Evolutionary conservation across 305 asterid genomes (phyloP).

Genomic region (Solanum hybrid): DNA sequence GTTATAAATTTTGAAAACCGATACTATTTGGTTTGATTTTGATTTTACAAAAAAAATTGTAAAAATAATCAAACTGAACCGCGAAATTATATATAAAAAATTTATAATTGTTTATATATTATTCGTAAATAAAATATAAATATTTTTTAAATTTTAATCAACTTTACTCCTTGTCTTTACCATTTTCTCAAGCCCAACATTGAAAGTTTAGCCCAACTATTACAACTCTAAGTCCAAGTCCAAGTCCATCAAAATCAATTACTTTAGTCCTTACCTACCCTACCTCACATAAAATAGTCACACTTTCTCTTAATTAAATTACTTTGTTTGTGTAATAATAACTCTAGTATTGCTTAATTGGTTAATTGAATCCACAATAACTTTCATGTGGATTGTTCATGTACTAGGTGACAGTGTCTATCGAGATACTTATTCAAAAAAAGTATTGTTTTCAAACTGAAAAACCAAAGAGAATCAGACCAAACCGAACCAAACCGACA

Average conservation of each 20-base stretch:
- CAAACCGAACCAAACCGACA: too few relatives aligned
- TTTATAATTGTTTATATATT: too few relatives aligned
- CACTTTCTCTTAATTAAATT: background rate
- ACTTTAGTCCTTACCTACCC: too few relatives aligned
- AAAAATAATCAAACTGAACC: too few relatives aligned
- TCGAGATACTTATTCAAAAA: background rate
- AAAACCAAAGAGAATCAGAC: too few relatives aligned
- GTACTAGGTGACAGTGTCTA: background rate
- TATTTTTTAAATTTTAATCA: too few relatives aligned
- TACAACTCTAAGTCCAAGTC: background rate
- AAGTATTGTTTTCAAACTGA: too few relatives aligned
- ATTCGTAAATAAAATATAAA: too few relatives aligned
- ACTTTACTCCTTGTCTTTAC: background rate
- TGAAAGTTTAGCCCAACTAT: background rate
- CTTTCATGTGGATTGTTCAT: background rate
- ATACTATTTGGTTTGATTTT: too few relatives aligned
- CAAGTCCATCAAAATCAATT: background rate
- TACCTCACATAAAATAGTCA: background rate
- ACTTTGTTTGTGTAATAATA: background rate
- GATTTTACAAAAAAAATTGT: too few relatives aligned
- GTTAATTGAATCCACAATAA: background rate
- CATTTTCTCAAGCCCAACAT: background rate
- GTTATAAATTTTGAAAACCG: too few relatives aligned
- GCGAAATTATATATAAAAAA: too few relatives aligned
- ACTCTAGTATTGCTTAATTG: background rate